These are phyloP conservation scores for Colletotrichum shisoi DNA, from an alignment of 2,329 filamentous ascomycete species.

Conservation along the genomic window DNA sequence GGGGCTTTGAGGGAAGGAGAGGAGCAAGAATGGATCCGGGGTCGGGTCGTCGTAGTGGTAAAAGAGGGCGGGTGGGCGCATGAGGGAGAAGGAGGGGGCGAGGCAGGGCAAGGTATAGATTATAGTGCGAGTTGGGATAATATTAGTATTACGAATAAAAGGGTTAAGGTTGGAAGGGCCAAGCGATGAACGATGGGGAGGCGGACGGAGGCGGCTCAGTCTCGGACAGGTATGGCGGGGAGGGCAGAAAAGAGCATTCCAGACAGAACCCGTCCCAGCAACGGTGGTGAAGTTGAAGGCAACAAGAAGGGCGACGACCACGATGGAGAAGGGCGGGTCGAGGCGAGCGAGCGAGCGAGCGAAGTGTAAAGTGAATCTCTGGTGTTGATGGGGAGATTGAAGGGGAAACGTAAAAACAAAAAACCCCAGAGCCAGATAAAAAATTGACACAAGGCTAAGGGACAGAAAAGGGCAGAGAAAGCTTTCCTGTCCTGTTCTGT, in stretches of 20 bases:
- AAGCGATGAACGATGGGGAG: conserved; percentile 30
- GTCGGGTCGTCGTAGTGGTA: conserved; percentile 27
- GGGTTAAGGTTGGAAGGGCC: conserved; percentile 22
- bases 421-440: not conserved
- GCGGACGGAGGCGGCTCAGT: conserved; percentile 9
- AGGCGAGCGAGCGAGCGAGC: not conserved
- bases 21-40: conserved; percentile 28
- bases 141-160: conserved; percentile 39
- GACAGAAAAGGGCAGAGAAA: conserved; percentile 7
- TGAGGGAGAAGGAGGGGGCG: conserved; percentile 30
- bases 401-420: not conserved
- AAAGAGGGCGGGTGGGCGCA: conserved; percentile 22
- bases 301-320: not conserved
- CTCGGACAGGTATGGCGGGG: conserved; percentile 12
- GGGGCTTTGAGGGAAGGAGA: conserved; percentile 10
- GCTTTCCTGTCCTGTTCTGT: not conserved
- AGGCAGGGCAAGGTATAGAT: conserved; percentile 35
- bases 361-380: too few relatives aligned
- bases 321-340: not conserved
- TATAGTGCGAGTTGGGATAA: conserved; percentile 36
- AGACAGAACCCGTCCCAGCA: conserved; percentile 9
- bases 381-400: not conserved
- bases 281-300: not conserved
- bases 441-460: not conserved
- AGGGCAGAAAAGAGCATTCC: conserved; percentile 33